phyloP scores from a whole-genome alignment of 257 asterid genomes.

The Cynanchum wilfordii region DNA sequence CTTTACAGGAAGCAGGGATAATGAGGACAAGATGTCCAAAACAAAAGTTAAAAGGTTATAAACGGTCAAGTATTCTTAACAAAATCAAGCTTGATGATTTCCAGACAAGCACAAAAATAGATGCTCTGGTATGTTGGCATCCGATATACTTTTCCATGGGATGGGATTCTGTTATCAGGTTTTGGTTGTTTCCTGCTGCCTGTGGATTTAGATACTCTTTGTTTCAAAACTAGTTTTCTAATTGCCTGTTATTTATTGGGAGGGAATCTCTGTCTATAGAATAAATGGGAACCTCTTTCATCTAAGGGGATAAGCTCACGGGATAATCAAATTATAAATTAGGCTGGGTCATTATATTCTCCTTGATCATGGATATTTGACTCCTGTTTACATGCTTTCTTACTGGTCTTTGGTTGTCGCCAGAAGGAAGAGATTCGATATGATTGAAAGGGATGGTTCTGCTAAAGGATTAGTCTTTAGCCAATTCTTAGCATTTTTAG shows the following conservation, averaged over 20 bases:
- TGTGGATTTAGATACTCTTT: neutral
- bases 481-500: conserved; percentile 89
- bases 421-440: conserved; percentile 95
- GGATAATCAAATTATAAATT: neutral
- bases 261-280: neutral
- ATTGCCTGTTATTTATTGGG: neutral
- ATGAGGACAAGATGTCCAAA: conserved; percentile 46
- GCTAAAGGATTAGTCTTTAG: conserved; percentile 96
- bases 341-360: neutral
- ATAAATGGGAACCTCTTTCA: neutral
- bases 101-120: conserved; percentile 92
- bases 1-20: conserved; percentile 47
- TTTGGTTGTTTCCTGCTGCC: neutral
- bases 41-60: conserved; percentile 63
- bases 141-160: neutral
- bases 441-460: conserved; percentile 97
- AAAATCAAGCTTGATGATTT: conserved; percentile 64
- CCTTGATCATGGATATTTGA: conserved; percentile 4
- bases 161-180: neutral
- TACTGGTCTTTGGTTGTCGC: conserved; percentile 22
- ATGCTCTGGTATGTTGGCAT: conserved; percentile 67
- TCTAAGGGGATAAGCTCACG: neutral
- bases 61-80: conserved; percentile 75
- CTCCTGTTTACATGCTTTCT: neutral
- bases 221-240: neutral